These are phyloP conservation scores for Halophytophthora polymorphica DNA, from an alignment of 352 stramenopile species.

Conservation along the genomic window DNA sequence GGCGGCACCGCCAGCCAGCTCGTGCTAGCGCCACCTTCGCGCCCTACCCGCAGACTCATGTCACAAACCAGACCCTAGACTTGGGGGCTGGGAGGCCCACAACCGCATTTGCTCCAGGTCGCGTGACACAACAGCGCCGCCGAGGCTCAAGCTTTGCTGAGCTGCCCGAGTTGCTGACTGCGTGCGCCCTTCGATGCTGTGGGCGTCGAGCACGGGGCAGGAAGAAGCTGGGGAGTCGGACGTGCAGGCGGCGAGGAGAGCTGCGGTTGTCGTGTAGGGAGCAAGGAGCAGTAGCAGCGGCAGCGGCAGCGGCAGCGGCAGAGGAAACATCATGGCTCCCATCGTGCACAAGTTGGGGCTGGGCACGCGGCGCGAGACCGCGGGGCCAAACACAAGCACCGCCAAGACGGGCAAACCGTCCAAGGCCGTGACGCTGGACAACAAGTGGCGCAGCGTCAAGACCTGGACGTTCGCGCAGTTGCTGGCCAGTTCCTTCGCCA, in stretches of 20 bases:
- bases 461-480: constrained; percentile 74
- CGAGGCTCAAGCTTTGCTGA: too few species aligned
- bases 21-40: too few species aligned
- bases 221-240: constrained; percentile 31
- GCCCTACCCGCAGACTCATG: too few species aligned
- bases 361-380: not conserved
- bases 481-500: constrained; percentile 61
- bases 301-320: constrained; percentile 3
- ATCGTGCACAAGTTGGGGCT: constrained; percentile 10
- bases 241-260: constrained; percentile 14
- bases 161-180: not conserved
- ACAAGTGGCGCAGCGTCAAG: constrained; percentile 67
- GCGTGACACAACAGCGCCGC: too few species aligned
- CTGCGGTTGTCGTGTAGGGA: constrained; percentile 11
- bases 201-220: constrained; percentile 21
- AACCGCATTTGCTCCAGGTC: constrained; percentile 1
- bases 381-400: constrained; percentile 4
- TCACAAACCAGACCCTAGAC: too few species aligned
- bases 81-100: too few species aligned
- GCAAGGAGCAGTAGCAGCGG: constrained; percentile 1
- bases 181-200: constrained; percentile 32
- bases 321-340: constrained; percentile 19
- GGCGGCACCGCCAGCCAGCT: too few species aligned
- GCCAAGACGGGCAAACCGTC: constrained; percentile 7
- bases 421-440: constrained; percentile 15